Evolutionary conservation across 2,329 filamentous ascomycete species (phyloP), one percentile per base, ranked within the genome.

Genomic region (Claviceps maximensis): DNA sequence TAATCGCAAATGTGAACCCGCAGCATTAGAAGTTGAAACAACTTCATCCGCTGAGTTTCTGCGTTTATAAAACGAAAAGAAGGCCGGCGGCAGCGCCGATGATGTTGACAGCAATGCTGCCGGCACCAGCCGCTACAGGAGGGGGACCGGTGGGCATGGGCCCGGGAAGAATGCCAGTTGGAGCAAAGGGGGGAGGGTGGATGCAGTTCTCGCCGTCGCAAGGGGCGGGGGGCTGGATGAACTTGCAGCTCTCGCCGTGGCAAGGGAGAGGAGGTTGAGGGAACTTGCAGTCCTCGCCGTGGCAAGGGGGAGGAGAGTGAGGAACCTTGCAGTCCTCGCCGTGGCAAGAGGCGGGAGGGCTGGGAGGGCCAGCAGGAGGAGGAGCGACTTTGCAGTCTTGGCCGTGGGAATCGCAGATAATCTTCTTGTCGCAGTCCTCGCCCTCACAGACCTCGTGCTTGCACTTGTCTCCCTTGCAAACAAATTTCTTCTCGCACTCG

Each of bases 391-490:
- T 53, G 48, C 58, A 56, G 55, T 58, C 57, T 17, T 54, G 36
- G 49, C 54, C 58, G 7, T 55, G 21, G 56, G 56, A 52, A 38
- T 60, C 51, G 63, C 65, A 66, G 47, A 58, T 56, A 10, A 64
- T 50, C 57, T 63, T 61, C 31, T 57, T 49, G 59, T 61, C 54
- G 66, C 68, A 69, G 33, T 64, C 55, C 19, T 59, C 55, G 55
- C 61, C 60, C 6, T 56, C 48, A 59, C 66, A 69, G 21, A 54
- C 53, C 55, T 63, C 61, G 54, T 64, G 60, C 56, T 59, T 57
- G 61, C 61, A 68, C 25, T 65, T 55, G 10, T 63, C 52, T 45
- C 60, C 60, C 31, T 60, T 57, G 61, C 68, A 70, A 59, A 64
- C 58, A 42, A 62, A 58, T 56, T 68, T 65, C 60, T 65, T 65